Base-by-base conservation (phyloP, 1,284 basidiomycete genomes). In the Cutaneotrichosporon cyanovorans region DNA sequence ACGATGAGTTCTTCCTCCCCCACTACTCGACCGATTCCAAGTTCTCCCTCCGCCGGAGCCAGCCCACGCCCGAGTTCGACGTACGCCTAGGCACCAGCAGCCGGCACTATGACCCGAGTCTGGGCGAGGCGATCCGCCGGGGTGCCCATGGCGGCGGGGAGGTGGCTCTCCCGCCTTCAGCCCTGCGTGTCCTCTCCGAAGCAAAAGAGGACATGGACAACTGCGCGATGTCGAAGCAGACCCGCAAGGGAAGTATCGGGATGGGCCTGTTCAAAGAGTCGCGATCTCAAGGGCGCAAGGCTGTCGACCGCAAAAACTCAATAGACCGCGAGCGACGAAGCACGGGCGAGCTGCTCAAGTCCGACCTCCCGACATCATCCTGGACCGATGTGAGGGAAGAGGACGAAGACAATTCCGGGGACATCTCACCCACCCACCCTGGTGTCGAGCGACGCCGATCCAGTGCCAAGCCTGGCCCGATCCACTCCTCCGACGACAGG, bases 231-330 rank as follows among this genome's bases (percentile, higher is more conserved):
- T 57, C 57, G 16, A 72, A 72, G 49, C 62, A 65, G 21, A 71
- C 68, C 7, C 54, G 71, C 33, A 73, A 73, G 53, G 70, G 66
- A 34, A 68, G 65, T 51, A 65, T 73, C 35, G 71, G 70, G 3
- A 67, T 73, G 65, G 71, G 71, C n/a, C 44, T 73, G 39, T 73
- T 73, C 60, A 68, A 64, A 47, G 70, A 72, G 57, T 60, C 59
- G 32, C 45, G 51, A 16, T 39, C 43, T 2, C 43, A 39, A 15
- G 12, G 36, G 19, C 18, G 36, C 9, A 21, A 19, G 21, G n/a
- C 15, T 15, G 22, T 15, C 15, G 19, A 40, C 22, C 32, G 32
- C 32, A 34, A 34, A n/a, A 7, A 8, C 8, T 34, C 32, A 7
- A 6, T 34, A 15, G 32, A 34, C 9, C 32, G 32, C 32, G n/a